A percentile compares a stretch with the other conserved stretches of the same genome.
These are phyloP conservation scores for Malus domestica DNA, from an alignment of 306 rosid species.

Conservation along the genomic window DNA sequence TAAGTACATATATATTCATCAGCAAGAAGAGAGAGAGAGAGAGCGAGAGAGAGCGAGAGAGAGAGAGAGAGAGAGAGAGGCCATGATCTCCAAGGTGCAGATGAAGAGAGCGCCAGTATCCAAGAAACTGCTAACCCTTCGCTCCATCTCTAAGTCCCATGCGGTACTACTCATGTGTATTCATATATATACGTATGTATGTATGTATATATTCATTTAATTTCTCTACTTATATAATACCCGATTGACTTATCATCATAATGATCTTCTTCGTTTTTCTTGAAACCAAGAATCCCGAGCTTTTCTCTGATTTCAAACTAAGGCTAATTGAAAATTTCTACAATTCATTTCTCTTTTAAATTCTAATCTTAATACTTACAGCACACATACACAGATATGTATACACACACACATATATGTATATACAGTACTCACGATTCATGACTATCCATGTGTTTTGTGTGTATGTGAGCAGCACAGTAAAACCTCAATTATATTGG, in stretches of 20 bases:
- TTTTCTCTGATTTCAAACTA: background rate
- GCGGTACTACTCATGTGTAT: constrained; percentile 18
- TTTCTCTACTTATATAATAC: background rate
- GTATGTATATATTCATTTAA: background rate
- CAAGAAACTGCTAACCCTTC: constrained; percentile 50
- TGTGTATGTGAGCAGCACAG: constrained; percentile 19
- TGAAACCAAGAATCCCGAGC: background rate
- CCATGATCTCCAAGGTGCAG: constrained; percentile 56
- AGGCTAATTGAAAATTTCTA: background rate
- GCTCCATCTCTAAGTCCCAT: constrained; percentile 39
- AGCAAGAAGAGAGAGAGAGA: background rate
- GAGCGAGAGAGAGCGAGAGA: background rate
- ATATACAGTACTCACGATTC: background rate
- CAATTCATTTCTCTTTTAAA: background rate
- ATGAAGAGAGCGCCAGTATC: constrained; percentile 31
- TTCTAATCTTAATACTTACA: background rate
- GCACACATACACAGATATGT: background rate
- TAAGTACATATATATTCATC: background rate
- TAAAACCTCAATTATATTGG: constrained; percentile 29
- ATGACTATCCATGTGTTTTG: background rate
- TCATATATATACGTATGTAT: no score
- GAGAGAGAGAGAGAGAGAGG: constrained; percentile 10
- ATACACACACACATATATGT: no score
- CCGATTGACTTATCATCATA: background rate
- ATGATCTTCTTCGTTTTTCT: background rate